A percentile compares a stretch with the other conserved stretches of the same genome.
These are phyloP conservation scores for Steccherinum ochraceum DNA, from an alignment of 768 basidiomycete species.

Conservation along the genomic window DNA sequence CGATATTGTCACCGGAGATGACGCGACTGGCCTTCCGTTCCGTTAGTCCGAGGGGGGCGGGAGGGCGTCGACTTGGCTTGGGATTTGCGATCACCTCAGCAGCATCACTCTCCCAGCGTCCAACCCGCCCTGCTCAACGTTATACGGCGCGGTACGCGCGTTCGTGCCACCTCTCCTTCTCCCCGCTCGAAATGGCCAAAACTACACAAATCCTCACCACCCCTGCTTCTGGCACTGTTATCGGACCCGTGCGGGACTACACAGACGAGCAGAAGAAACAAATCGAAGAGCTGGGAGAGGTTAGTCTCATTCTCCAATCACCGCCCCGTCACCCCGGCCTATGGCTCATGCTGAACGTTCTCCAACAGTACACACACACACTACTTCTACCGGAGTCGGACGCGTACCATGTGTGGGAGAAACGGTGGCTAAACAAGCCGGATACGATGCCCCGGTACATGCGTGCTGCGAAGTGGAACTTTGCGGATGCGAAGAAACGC, in stretches of 20 bases:
- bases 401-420: slow-evolving; percentile 72
- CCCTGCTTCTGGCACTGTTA: slow-evolving; percentile 46
- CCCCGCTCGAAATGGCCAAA: too few species aligned
- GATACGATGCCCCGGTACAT: slow-evolving; percentile 74
- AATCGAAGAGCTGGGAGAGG: slow-evolving; percentile 58
- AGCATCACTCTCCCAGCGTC: too few species aligned
- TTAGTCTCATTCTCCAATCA: slow-evolving; percentile 23
- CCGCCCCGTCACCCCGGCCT: background rate
- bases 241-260: slow-evolving; percentile 55
- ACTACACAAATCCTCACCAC: slow-evolving; percentile 45
- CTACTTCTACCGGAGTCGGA: slow-evolving; percentile 60
- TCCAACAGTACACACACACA: slow-evolving; percentile 56
- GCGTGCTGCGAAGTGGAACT: slow-evolving; percentile 82
- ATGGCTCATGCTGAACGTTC: background rate
- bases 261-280: slow-evolving; percentile 54
- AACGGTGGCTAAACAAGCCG: slow-evolving; percentile 62
- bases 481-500: slow-evolving; percentile 69
- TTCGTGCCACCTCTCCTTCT: too few species aligned
- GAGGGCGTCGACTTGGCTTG: too few species aligned
- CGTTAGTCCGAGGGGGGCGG: too few species aligned
- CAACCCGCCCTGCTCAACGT: too few species aligned
- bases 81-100: too few species aligned
- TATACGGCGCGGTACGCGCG: too few species aligned
- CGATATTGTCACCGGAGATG: too few species aligned
- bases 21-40: too few species aligned